phyloP scores from a whole-genome alignment of 176 grass and related monocot genomes.

The Oryza coarctata region DNA sequence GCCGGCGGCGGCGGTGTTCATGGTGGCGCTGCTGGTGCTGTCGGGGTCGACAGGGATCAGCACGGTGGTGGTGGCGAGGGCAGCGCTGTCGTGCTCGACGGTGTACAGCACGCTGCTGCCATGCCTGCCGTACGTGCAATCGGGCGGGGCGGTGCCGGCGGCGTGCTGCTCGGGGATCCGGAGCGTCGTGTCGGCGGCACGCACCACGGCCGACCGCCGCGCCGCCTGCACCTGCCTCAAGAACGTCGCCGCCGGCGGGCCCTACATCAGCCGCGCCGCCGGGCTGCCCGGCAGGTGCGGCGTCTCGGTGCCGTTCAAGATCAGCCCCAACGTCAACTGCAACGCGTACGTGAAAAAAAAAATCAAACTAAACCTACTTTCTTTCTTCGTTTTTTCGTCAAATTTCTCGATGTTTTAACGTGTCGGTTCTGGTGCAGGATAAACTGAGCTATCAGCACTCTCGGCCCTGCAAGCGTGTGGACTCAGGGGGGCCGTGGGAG shows the following conservation, averaged over 20 bases:
- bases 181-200: constrained; percentile 25
- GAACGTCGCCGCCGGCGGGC: constrained; percentile 32
- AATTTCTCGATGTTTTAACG: not conserved
- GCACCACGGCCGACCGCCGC: constrained; percentile 37
- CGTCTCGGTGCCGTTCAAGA: constrained; percentile 48
- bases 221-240: constrained; percentile 56
- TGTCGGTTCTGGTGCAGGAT: not conserved
- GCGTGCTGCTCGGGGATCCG: constrained; percentile 51
- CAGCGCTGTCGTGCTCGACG: constrained; percentile 40
- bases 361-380: not conserved
- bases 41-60: not conserved
- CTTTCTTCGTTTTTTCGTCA: not conserved
- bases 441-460: not conserved
- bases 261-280: constrained; percentile 41
- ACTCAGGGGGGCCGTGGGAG: too few species aligned
- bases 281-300: constrained; percentile 42
- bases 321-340: constrained; percentile 52
- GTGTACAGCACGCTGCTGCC: constrained; percentile 61
- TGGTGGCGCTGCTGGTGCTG: not conserved
- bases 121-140: constrained; percentile 55
- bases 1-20: constrained; percentile 7
- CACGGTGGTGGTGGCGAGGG: not conserved
- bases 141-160: constrained; percentile 35
- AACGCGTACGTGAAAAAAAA: constrained; percentile 26
- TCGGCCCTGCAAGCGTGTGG: not conserved